Percentiles rank a stretch among this genome's conserved stretches.
phyloP scores from a whole-genome alignment of 768 basidiomycete genomes.

The Lactarius psammicola region DNA sequence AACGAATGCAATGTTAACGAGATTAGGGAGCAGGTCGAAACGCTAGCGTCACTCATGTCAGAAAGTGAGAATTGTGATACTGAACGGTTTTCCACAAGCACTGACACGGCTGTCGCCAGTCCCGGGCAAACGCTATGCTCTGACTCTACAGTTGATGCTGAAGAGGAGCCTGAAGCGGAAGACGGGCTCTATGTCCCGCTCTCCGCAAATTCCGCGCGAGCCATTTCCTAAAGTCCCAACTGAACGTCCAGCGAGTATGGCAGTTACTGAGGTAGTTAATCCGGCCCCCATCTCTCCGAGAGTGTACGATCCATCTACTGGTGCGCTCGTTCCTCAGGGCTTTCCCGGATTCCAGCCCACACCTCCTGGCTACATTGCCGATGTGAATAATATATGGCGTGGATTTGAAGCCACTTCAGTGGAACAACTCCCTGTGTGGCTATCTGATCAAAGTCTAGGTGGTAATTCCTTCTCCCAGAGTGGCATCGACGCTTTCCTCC shows the following conservation, averaged over 20 bases:
- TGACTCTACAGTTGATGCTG: conserved; percentile 86
- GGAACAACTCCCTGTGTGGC: conserved; percentile 82
- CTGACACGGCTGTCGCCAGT: conserved; percentile 45
- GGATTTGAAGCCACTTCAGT: conserved; percentile 69
- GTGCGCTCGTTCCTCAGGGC: conserved; percentile 24
- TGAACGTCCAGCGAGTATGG: conserved; percentile 29
- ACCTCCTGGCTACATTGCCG: conserved; percentile 30
- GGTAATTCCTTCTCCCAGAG: conserved; percentile 73
- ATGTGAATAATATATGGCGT: conserved; percentile 70
- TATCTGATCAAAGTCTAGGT: conserved; percentile 79
- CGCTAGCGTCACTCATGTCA: conserved; percentile 70
- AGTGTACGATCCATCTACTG: conserved; percentile 19
- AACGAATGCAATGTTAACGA: conserved; percentile 75
- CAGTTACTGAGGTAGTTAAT: conserved; percentile 29
- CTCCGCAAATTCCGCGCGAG: conserved; percentile 59
- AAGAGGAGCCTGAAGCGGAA: conserved; percentile 69
- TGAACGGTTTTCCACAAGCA: conserved; percentile 11
- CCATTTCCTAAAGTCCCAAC: conserved; percentile 36
- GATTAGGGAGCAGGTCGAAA: conserved; percentile 75
- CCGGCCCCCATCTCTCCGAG: conserved; percentile 27
- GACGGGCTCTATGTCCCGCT: conserved; percentile 53
- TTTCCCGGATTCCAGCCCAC: conserved; percentile 26
- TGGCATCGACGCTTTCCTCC: conserved; percentile 82
- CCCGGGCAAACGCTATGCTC: conserved; percentile 89
- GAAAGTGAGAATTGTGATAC: conserved; percentile 54